Percentiles rank a stretch among this genome's conserved stretches.
Conservation (phyloP, 805 yeast genomes). For the Saccharomycopsis lassenensis region DNA sequence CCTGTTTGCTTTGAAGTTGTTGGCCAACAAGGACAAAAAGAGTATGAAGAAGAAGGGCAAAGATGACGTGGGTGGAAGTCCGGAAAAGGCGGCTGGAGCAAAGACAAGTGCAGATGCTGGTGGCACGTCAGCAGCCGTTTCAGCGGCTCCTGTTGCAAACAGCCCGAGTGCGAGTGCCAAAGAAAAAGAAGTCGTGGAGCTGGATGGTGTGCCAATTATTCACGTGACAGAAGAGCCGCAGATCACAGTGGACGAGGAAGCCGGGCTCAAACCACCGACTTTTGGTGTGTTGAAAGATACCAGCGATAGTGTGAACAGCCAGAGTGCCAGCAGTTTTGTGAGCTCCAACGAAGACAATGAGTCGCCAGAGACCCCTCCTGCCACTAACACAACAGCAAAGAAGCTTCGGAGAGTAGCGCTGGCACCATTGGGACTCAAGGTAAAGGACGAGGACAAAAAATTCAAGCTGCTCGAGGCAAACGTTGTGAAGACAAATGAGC, state of each 20-base stretch:
- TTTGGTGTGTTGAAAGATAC: slow-evolving; percentile 13
- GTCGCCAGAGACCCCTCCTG: slow-evolving; percentile 3
- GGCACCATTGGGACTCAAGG: slow-evolving; percentile 57
- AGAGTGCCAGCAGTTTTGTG: background rate
- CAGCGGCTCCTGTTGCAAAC: background rate
- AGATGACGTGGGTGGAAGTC: slow-evolving; percentile 2
- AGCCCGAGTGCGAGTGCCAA: background rate
- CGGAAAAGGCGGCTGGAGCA: slow-evolving; percentile 4
- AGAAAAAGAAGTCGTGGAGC: slow-evolving; percentile 1
- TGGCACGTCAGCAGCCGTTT: background rate
- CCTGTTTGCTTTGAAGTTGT: slow-evolving; percentile 23
- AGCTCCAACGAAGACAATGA: slow-evolving; percentile 9
- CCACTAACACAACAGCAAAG: background rate
- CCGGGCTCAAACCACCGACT: slow-evolving; percentile 15
- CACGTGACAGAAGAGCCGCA: background rate
- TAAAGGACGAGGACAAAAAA: too few relatives aligned
- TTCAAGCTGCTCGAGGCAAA: slow-evolving; percentile 13
- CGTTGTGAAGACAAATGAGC: slow-evolving; percentile 20
- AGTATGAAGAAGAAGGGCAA: slow-evolving; percentile 19
- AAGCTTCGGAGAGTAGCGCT: slow-evolving; percentile 67
- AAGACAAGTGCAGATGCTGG: too few relatives aligned
- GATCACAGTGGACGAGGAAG: background rate
- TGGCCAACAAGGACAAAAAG: slow-evolving; percentile 10
- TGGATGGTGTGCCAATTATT: slow-evolving; percentile 11
- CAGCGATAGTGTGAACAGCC: background rate